Evolutionary conservation across 805 yeast genomes (phyloP).

Genomic region (Wickerhamiella nectarea): DNA sequence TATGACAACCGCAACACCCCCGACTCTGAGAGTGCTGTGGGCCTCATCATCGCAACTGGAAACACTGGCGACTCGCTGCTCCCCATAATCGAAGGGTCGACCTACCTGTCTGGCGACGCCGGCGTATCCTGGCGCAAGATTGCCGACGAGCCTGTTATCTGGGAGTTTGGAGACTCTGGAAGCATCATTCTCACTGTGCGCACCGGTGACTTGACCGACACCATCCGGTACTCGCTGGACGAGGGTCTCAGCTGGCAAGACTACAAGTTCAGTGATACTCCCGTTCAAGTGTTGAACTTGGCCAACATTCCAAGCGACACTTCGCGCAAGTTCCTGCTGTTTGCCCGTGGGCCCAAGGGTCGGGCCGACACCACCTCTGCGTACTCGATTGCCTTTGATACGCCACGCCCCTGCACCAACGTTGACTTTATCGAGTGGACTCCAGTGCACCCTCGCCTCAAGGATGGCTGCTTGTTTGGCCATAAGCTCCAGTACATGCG

Average conservation of each 20-base stretch:
- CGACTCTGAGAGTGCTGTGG: constrained; percentile 81
- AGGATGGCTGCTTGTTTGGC: constrained; percentile 47
- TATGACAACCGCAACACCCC: constrained; percentile 69
- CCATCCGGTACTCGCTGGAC: constrained; percentile 53
- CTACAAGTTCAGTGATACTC: constrained; percentile 44
- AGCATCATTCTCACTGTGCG: constrained; percentile 64
- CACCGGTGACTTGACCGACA: constrained; percentile 43
- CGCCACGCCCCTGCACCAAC: background rate
- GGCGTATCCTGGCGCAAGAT: constrained; percentile 82
- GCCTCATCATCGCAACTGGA: constrained; percentile 84
- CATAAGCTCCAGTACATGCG: constrained; percentile 49
- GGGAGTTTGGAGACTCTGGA: constrained; percentile 97
- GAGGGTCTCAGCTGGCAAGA: constrained; percentile 69
- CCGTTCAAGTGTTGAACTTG: constrained; percentile 50
- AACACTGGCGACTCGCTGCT: constrained; percentile 60
- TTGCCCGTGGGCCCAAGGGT: constrained; percentile 36
- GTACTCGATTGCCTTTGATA: constrained; percentile 42
- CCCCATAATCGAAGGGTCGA: constrained; percentile 40
- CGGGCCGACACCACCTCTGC: constrained; percentile 36
- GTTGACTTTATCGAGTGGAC: constrained; percentile 51
- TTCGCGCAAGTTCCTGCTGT: constrained; percentile 60
- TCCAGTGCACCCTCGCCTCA: constrained; percentile 41
- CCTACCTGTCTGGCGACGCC: constrained; percentile 78
- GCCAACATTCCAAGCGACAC: constrained; percentile 88
- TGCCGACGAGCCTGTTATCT: constrained; percentile 57